Conservation (phyloP, 2,329 filamentous ascomycete genomes). For the Phaeomoniella chlamydospora region DNA sequence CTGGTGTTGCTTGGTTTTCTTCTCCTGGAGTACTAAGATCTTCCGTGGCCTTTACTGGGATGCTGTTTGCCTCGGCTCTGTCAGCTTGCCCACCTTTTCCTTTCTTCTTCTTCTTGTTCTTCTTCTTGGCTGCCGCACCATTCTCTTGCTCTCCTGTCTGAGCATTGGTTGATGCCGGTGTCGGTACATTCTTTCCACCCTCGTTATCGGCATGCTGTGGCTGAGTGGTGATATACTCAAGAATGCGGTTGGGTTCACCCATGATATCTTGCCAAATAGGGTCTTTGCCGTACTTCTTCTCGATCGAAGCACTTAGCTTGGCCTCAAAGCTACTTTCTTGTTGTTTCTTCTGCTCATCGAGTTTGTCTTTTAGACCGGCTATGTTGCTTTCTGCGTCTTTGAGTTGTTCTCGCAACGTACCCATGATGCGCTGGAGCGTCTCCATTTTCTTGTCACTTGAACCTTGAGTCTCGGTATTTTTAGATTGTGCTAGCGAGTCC, state of each 20-base stretch:
- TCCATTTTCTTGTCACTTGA: slow-evolving; percentile 34
- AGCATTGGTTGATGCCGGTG: background rate
- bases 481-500: slow-evolving; percentile 10
- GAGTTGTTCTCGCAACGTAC: slow-evolving; percentile 37
- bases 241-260: background rate
- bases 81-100: slow-evolving; percentile 30
- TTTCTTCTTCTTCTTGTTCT: slow-evolving; percentile 78
- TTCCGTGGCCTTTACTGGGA: slow-evolving; percentile 15
- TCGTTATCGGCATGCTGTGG: background rate
- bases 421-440: slow-evolving; percentile 40
- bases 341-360: slow-evolving; percentile 22
- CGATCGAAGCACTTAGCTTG: background rate
- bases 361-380: slow-evolving; percentile 26
- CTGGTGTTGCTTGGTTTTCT: slow-evolving; percentile 6
- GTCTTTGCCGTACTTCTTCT: background rate
- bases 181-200: no score
- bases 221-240: background rate
- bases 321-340: slow-evolving; percentile 9
- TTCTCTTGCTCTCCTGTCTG: background rate
- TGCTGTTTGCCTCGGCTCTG: slow-evolving; percentile 22
- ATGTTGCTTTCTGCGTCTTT: slow-evolving; percentile 37
- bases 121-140: slow-evolving; percentile 41
- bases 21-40: slow-evolving; percentile 7
- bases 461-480: slow-evolving; percentile 9
- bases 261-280: background rate